Base-by-base conservation (phyloP, 2,329 filamentous ascomycete genomes). In the Myriosclerotinia duriaeana region DNA sequence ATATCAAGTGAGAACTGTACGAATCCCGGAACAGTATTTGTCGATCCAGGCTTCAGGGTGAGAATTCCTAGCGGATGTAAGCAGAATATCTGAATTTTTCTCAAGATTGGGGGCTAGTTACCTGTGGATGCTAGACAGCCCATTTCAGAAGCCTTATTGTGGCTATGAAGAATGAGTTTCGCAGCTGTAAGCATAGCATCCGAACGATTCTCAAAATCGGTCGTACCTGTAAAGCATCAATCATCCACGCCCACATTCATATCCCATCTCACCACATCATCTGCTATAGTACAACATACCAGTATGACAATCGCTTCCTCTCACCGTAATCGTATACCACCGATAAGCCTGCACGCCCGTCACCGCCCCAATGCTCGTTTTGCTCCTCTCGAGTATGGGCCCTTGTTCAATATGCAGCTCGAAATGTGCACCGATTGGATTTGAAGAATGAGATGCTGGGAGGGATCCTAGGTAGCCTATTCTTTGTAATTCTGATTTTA, bases 331-430 rank as follows among this genome's bases (percentile, higher is more conserved):
- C 0, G 85, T 89, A 76, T 87, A 87, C 90, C 90, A 93, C 67
- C 86, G 85, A 76, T 91, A 92, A 6, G 88, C 88, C 75, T 93
- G 90, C 1, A 90, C 89, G 2, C 89, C 89, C 42, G 84, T 83
- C 5, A 93, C 90, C 8, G 91, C 83, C 30, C 89, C 88, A 62
- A 94, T 83, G 64, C 87, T 87, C 70, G 87, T 83, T 36, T 82
- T 78, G 38, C 84, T 81, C 20, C 82, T 82, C 73, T 93, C 87
- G 0, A 96, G 82, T 44, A 92, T 85, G 0, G 91, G 90, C 0
- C 91, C 91, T 76, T 96, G 92, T 76, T 96, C 92, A 64, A 94
- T 94, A 74, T 95, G 91, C 12, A 95, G 82, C 76, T 94, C 91
- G 73, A 94, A 93, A 76, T 94, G 90, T 0, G 89, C 90, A 0